Percentiles rank a stretch among this genome's conserved stretches.
Conservation (phyloP, 139 green algal genomes). For the Zygnema circumcarinatum region DNA sequence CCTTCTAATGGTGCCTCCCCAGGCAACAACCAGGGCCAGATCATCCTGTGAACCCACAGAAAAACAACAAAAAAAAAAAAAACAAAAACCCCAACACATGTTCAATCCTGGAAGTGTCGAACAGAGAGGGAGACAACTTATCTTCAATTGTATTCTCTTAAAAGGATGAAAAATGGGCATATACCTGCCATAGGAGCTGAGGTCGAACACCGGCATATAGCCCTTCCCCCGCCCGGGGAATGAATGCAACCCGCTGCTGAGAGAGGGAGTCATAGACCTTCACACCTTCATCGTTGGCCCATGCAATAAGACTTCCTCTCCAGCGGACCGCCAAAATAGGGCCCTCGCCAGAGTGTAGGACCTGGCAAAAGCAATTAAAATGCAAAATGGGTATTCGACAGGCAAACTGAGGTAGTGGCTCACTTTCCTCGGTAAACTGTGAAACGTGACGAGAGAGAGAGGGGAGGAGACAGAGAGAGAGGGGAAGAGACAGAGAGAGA, state of each 20-base stretch:
- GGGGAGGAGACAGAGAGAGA: too few relatives aligned
- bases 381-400: not conserved
- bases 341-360: constrained; percentile 78
- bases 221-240: constrained; percentile 45
- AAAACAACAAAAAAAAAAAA: too few relatives aligned
- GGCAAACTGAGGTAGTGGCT: not conserved
- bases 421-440: not conserved
- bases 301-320: constrained; percentile 82
- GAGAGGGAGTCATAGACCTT: constrained; percentile 81
- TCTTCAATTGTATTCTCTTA: not conserved
- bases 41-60: too few relatives aligned
- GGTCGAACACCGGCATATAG: constrained; percentile 5
- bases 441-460: constrained; percentile 8
- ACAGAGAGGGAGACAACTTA: not conserved
- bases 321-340: constrained; percentile 74
- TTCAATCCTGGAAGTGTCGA: too few relatives aligned
- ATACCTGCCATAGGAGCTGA: constrained; percentile 52
- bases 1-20: too few relatives aligned
- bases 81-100: too few relatives aligned
- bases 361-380: constrained; percentile 46
- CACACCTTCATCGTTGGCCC: constrained; percentile 79
- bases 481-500: not conserved
- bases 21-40: too few relatives aligned
- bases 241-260: constrained; percentile 69
- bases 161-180: not conserved